Conservation (phyloP, 345 rosid species). For the Moricandia moricandioides region DNA sequence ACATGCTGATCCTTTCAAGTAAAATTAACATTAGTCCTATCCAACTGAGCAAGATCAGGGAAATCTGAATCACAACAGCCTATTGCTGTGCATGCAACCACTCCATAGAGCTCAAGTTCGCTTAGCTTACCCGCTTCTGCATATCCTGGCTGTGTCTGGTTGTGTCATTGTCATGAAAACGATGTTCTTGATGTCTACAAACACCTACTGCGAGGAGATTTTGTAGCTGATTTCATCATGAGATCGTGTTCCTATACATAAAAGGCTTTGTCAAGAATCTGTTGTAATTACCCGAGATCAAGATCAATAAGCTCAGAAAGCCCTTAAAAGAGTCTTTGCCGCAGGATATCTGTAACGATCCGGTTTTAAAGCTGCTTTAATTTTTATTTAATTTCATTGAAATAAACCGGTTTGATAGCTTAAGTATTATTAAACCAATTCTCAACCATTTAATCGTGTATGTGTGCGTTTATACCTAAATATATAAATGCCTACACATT, state of each 20-base stretch:
- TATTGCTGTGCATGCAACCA: slow-evolving; percentile 43
- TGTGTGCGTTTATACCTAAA: too few relatives aligned
- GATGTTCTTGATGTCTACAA: slow-evolving; percentile 53
- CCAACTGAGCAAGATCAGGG: slow-evolving; percentile 58
- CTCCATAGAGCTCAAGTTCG: slow-evolving; percentile 67
- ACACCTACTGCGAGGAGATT: slow-evolving; percentile 43
- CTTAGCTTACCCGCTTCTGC: slow-evolving; percentile 73
- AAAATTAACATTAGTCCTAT: slow-evolving; percentile 3
- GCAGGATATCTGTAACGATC: too few relatives aligned
- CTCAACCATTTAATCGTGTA: too few relatives aligned
- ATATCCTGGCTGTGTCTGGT: slow-evolving; percentile 44
- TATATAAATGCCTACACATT: too few relatives aligned
- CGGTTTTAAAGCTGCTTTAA: too few relatives aligned
- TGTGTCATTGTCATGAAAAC: slow-evolving; percentile 29
- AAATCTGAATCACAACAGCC: slow-evolving; percentile 49
- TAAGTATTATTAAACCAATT: too few relatives aligned
- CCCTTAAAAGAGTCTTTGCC: too few relatives aligned
- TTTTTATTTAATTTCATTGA: too few relatives aligned
- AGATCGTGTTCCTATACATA: slow-evolving; percentile 81
- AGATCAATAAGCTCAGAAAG: too few relatives aligned
- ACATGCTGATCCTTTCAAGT: too few relatives aligned
- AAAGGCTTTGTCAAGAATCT: slow-evolving; percentile 65
- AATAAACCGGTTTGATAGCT: too few relatives aligned
- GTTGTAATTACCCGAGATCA: slow-evolving; percentile 13
- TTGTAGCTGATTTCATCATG: slow-evolving; percentile 56